Base-by-base conservation (phyloP, 805 yeast species). In the Candida takata region DNA sequence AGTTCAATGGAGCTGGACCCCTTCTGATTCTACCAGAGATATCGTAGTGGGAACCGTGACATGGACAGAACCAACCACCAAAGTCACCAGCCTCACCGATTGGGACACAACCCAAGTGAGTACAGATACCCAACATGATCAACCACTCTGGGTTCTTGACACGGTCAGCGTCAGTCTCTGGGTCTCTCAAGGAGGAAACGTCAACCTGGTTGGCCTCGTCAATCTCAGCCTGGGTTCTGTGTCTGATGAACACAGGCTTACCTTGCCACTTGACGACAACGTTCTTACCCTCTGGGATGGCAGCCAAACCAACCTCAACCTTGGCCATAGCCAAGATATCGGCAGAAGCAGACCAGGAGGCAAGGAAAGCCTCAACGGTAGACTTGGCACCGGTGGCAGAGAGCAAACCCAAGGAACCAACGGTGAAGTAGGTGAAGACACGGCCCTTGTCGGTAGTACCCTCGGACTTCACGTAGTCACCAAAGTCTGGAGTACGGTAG, bases 41-140 rank as follows among this genome's bases (percentile, higher is more conserved):
- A 71, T 92, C 98, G 70, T 92, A 92, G 69, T 94, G 98, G 61
- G 97, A 90, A 77, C 98, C 99, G 76, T 94, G 99, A 74, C 98
- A 92, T 50, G 99, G 98, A 70, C 98, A 92, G 90, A 92, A 92
- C 99, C 99, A 92, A 64, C 99, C 99, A 64, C 97, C 97, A 56
- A 77, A 92, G 68, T 92, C 99, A 70, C 99, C 99, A 51, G 97
- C 81, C 72, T 92, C 97, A 64, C 99, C 99, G 59, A 92, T 92
- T 52, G 99, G 99, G 45, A 92, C 99, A 82, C 99, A 92, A 66
- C 99, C 99, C 74, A 92, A 80, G 67, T 92, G 99, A 51, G 99
- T 92, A 76, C 99, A 92, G 65, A 92, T 90, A 71, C 99, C 99
- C 70, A 92, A 67, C 99, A 92, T 92, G 64, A 92, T 76, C 61